Evolutionary conservation across 768 basidiomycete species (phyloP).

Genomic region (Mycena polygramma): DNA sequence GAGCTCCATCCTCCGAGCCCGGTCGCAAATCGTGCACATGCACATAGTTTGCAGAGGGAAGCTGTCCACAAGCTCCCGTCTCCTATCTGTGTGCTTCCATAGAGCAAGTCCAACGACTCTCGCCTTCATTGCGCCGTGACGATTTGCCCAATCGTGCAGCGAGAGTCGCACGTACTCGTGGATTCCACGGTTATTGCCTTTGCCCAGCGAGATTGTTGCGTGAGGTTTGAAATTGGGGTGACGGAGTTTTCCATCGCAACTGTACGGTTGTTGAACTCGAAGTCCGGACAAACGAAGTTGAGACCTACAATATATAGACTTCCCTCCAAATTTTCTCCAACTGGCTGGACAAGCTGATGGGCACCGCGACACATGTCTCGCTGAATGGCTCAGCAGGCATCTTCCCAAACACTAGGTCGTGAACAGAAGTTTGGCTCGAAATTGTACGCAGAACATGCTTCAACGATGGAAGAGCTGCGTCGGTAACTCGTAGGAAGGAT

Average conservation of each 20-base stretch:
- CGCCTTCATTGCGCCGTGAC: constrained; percentile 14
- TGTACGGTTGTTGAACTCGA: neutral
- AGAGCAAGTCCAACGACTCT: constrained; percentile 20
- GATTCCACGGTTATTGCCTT: neutral
- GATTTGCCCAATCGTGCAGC: neutral
- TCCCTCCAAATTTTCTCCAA: constrained; percentile 5
- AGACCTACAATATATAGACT: too few relatives aligned
- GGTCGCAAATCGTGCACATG: constrained; percentile 18
- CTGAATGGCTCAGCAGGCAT: constrained; percentile 6
- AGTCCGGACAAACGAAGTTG: too few relatives aligned
- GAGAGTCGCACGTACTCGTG: constrained; percentile 4
- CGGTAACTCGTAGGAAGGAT: constrained; percentile 4
- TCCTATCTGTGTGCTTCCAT: constrained; percentile 21
- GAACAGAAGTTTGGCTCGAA: neutral
- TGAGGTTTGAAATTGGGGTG: constrained; percentile 15
- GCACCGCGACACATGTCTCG: constrained; percentile 11
- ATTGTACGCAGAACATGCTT: neutral
- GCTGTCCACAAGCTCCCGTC: constrained; percentile 1
- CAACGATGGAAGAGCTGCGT: neutral
- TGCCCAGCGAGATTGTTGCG: constrained; percentile 20
- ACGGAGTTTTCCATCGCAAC: neutral
- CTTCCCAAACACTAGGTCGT: neutral
- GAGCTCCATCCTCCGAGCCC: constrained; percentile 12
- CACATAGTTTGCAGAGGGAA: constrained; percentile 14
- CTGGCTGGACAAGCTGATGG: neutral